phyloP scores from a whole-genome alignment of 768 basidiomycete species.

The Suillus discolor region DNA sequence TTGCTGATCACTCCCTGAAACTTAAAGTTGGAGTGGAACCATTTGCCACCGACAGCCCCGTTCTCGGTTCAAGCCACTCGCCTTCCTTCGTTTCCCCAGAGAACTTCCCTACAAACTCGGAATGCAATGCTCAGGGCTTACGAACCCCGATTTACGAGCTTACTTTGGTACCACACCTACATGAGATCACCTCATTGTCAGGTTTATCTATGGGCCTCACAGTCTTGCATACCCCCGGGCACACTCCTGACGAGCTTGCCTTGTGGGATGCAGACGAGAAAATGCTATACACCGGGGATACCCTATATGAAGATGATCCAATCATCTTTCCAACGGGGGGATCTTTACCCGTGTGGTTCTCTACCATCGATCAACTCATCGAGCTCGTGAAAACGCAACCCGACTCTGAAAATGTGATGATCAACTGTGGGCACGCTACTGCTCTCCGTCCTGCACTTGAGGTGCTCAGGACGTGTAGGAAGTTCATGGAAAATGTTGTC shows the following conservation, averaged over 20 bases:
- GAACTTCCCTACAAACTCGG: constrained; percentile 47
- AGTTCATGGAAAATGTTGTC: constrained; percentile 52
- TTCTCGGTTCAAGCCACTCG: constrained; percentile 51
- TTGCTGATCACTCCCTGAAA: neutral
- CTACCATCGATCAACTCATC: constrained; percentile 45
- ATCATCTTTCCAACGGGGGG: constrained; percentile 60
- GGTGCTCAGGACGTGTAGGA: constrained; percentile 42
- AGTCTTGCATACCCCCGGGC: constrained; percentile 58
- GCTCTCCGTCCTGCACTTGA: constrained; percentile 46
- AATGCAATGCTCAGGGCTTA: constrained; percentile 45
- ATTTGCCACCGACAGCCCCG: constrained; percentile 47
- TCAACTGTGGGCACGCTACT: constrained; percentile 56
- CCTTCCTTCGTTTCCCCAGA: constrained; percentile 45
- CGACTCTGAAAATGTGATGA: constrained; percentile 31
- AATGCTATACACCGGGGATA: constrained; percentile 61
- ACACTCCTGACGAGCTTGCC: constrained; percentile 61
- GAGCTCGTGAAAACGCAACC: constrained; percentile 39
- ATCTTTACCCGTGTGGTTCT: constrained; percentile 53
- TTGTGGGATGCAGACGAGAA: constrained; percentile 50
- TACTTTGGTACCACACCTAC: constrained; percentile 45
- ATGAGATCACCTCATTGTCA: constrained; percentile 31
- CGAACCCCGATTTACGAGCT: constrained; percentile 48
- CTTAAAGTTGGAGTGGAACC: constrained; percentile 49
- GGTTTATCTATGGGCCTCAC: constrained; percentile 37
- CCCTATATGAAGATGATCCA: constrained; percentile 54